phyloP scores from a whole-genome alignment of 2,329 filamentous ascomycete species.

The Fusarium cicatricum region DNA sequence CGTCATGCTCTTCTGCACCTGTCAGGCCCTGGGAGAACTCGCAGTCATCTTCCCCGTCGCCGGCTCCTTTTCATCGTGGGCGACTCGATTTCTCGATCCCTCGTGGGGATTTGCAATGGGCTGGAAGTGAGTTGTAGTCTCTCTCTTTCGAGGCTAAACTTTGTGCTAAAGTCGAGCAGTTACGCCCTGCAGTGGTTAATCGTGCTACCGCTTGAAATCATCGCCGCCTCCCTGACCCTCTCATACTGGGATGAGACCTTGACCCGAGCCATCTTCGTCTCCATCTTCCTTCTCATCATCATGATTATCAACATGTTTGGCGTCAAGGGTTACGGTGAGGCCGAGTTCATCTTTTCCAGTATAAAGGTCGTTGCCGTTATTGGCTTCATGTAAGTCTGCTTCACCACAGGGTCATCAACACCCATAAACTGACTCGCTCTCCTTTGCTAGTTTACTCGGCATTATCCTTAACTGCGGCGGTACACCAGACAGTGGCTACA shows the following conservation, averaged over 20 bases:
- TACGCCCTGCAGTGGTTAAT: constrained; percentile 91
- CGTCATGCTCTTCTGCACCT: constrained; percentile 88
- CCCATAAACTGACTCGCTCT: constrained; percentile 17
- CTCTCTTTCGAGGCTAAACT: background rate
- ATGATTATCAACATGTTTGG: constrained; percentile 87
- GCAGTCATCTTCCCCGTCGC: constrained; percentile 90
- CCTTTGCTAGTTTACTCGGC: constrained; percentile 72
- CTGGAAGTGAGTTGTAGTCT: constrained; percentile 74
- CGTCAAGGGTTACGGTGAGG: constrained; percentile 88
- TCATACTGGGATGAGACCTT: constrained; percentile 76
- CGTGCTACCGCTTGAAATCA: constrained; percentile 84
- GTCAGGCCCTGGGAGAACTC: constrained; percentile 91
- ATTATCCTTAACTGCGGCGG: constrained; percentile 88
- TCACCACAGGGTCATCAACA: constrained; percentile 39
- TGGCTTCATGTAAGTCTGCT: constrained; percentile 76
- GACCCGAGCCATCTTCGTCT: constrained; percentile 79
- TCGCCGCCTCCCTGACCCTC: constrained; percentile 85
- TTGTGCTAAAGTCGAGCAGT: constrained; percentile 49
- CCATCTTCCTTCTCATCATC: constrained; percentile 80
- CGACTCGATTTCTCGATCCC: constrained; percentile 89
- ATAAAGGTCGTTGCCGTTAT: constrained; percentile 88
- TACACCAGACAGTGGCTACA: constrained; percentile 75
- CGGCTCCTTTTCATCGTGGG: constrained; percentile 91
- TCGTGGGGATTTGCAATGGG: constrained; percentile 97
- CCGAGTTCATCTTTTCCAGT: constrained; percentile 86